A percentile compares a stretch with the other conserved stretches of the same genome.
phyloP scores from a whole-genome alignment of 805 yeast genomes.

The Candida takata region DNA sequence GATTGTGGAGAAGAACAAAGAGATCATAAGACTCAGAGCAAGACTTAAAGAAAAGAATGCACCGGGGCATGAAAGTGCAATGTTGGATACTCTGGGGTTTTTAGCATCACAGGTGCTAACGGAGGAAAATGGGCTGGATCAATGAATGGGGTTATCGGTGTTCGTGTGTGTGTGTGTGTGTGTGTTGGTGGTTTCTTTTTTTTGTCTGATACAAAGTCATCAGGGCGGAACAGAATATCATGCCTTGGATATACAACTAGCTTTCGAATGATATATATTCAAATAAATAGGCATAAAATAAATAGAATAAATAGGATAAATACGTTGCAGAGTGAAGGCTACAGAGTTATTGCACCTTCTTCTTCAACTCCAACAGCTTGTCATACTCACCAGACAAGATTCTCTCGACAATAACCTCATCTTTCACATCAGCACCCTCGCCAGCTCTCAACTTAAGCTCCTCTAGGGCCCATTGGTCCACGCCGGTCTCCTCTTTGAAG shows the following conservation, averaged over 20 bases:
- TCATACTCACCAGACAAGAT: slow-evolving; percentile 83
- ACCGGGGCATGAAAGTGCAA: slow-evolving; percentile 11
- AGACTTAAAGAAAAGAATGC: slow-evolving; percentile 3
- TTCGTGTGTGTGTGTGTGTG: too few relatives aligned
- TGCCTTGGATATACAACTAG: too few relatives aligned
- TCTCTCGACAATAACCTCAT: slow-evolving; percentile 72
- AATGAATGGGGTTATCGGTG: too few relatives aligned
- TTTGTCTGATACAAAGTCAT: too few relatives aligned
- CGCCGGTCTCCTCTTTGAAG: slow-evolving; percentile 44
- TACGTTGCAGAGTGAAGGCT: slow-evolving; percentile 1
- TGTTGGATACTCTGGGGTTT: slow-evolving; percentile 45
- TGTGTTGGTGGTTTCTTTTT: too few relatives aligned
- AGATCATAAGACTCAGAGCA: slow-evolving; percentile 33
- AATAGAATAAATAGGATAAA: slow-evolving; percentile 11
- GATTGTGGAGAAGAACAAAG: slow-evolving; percentile 36
- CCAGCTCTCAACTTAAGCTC: slow-evolving; percentile 72
- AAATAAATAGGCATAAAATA: slow-evolving; percentile 3
- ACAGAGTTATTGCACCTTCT: slow-evolving; percentile 10
- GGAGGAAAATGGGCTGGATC: slow-evolving; percentile 24
- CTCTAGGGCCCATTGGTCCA: slow-evolving; percentile 75
- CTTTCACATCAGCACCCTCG: slow-evolving; percentile 62
- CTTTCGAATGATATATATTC: too few relatives aligned
- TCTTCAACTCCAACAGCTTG: slow-evolving; percentile 51
- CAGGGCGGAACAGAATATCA: too few relatives aligned
- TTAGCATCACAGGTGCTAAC: slow-evolving; percentile 47